A percentile compares a stretch with the other conserved stretches of the same genome.
Conservation (phyloP, 768 basidiomycete species). For the Suillus decipiens region DNA sequence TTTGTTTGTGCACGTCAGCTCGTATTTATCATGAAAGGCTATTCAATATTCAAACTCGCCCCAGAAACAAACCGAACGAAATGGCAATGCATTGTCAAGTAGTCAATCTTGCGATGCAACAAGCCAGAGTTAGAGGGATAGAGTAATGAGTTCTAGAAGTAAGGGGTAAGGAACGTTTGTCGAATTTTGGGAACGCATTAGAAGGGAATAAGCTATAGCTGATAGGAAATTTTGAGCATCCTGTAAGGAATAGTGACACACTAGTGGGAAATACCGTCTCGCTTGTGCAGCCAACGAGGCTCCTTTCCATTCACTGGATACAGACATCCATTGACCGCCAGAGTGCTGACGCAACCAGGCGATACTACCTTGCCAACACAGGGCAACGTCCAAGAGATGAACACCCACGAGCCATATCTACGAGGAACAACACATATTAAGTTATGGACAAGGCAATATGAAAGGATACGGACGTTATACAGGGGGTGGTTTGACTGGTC, state of each 20-base stretch:
- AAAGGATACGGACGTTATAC: slow-evolving; percentile 16
- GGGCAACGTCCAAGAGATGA: not conserved
- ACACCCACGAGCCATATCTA: not conserved
- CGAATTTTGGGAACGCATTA: not conserved
- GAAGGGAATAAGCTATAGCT: not conserved
- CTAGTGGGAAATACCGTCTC: not conserved
- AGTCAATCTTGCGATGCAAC: not conserved
- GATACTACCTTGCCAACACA: not conserved
- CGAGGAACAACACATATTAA: not conserved
- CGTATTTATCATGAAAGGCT: too few relatives aligned
- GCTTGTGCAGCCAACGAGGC: not conserved
- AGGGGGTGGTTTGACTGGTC: slow-evolving; percentile 17
- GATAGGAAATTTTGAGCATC: not conserved
- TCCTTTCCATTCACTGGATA: not conserved
- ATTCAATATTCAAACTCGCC: too few relatives aligned
- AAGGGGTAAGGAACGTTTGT: not conserved
- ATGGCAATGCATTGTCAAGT: not conserved
- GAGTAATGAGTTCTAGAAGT: not conserved
- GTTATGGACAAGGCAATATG: not conserved
- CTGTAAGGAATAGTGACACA: not conserved
- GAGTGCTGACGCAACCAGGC: not conserved
- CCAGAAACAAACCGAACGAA: not conserved
- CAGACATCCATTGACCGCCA: not conserved
- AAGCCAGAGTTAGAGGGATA: not conserved
- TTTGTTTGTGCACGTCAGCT: too few relatives aligned